Conservation (phyloP, 108 stramenopile genomes). For the Pseudonitzschia multiseries region DNA sequence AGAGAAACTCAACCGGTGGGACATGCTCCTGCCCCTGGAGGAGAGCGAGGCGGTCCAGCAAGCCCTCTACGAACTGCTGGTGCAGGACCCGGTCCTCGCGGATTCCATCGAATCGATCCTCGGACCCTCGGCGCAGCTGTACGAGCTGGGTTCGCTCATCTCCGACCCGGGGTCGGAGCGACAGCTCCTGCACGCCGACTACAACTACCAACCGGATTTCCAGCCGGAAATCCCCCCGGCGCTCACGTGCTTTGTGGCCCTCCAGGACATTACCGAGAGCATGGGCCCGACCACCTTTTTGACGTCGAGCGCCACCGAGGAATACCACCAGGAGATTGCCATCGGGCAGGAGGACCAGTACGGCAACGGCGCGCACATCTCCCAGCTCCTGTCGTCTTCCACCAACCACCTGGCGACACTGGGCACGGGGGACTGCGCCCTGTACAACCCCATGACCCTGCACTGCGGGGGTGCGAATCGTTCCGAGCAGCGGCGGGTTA, state of each 20-base stretch:
- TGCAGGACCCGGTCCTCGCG: background rate
- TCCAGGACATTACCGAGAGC: background rate
- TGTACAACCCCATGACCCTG: slow-evolving; percentile 7
- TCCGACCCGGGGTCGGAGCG: background rate
- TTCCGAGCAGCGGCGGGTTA: background rate
- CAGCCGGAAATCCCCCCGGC: background rate
- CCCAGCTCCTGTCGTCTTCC: background rate
- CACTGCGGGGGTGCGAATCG: background rate
- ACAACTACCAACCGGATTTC: background rate
- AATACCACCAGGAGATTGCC: slow-evolving; percentile 1
- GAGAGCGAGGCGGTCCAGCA: background rate
- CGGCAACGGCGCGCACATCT: background rate
- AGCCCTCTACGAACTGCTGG: background rate
- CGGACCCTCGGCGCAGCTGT: background rate
- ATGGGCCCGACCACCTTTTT: slow-evolving; percentile 6
- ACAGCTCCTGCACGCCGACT: background rate
- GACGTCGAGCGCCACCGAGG: background rate
- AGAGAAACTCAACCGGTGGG: background rate
- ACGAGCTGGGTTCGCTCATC: background rate
- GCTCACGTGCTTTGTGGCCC: background rate
- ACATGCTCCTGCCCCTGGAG: background rate
- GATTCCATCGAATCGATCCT: background rate
- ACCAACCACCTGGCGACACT: background rate
- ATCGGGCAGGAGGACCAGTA: background rate
- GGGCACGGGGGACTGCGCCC: background rate